Evolutionary conservation across 495 filamentous ascomycete species (phyloP), one percentile per base, ranked within the genome.

Genomic region (Aspergillus panamensis): DNA sequence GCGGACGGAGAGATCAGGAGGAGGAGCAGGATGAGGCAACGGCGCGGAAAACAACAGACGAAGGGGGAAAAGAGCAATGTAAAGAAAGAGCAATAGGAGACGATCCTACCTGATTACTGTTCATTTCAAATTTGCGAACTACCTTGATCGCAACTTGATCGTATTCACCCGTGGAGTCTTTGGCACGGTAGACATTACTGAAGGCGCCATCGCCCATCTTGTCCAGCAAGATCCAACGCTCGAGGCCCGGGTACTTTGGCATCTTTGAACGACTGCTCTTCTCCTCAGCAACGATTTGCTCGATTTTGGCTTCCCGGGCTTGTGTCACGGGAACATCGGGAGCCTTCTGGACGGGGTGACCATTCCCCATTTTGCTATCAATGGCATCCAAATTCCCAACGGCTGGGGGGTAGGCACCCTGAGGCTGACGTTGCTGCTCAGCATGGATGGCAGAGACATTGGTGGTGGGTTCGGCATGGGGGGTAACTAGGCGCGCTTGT

Each of bases 141-240:
- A 98, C 94, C 69, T 98, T 98, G 81, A 98, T 97, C 44, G 94
- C 94, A 14, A 94, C 91, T 65, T 98, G 89, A 42, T 83, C 86
- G 40, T 80, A 80, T 51, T 87, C 76, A 19, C 86, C 85, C 5
- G 74, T 77, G 32, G 76, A 79, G 71, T 98, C 95, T 57, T 78
- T 80, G 16, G 95, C 94, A 3, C 90, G 85, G 70, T 97, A 98
- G 54, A 98, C 94, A 60, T 98, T 98, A 79, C 93, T 97, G 80
- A 98, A 98, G 43, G 94, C 94, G 51, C 94, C 94, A 64, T 98
- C 94, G 52, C 94, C 94, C 94, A 98, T 98, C 80, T 98, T 98
- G 73, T 97, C 92, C 39, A 96, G 6, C 42, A 98, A 71, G 53
- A 87, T 84, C 87, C 88, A 98, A 62, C 94, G 80, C 57, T 97